Base-by-base conservation (phyloP, 2,329 filamentous ascomycete species). In the Colletotrichum spaethianum region DNA sequence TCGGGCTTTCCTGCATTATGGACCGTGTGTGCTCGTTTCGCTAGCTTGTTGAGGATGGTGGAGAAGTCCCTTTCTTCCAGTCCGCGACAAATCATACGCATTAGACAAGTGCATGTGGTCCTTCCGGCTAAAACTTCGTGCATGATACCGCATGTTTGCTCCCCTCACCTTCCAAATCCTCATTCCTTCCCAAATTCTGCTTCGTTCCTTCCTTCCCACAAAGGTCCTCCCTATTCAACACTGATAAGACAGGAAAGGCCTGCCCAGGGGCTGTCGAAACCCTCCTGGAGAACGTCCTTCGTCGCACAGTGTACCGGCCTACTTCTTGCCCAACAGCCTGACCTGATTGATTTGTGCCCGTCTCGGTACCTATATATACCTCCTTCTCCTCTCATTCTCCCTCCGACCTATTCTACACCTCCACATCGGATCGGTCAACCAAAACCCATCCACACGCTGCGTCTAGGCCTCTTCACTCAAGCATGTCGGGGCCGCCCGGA, bases 401-500 rank as follows among this genome's bases (percentile, higher is more conserved):
- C 18, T 44, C 18, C 3, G 7, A 14, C 6, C 64, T 33, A 23
- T 31, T 50, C 0, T 42, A 12, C 26, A 20, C 42, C 56, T 20
- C 11, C 23, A 68, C 42, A 57, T 64, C 66, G 66, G 59, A 56
- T 50, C 40, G 59, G 60, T n/a, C 31, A n/a, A 18, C 59, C 55
- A 26, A 36, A 40, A 12, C 50, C 50, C 66, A 63, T 56, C 55
- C 66, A 14, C 59, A 57, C 26, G 65, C 33, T 33, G 52, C 52
- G 61, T 69, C 67, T 52, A 26, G 52, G 33, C 26, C 59, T 42
- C 60, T 57, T 64, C 52, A 31, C n/a, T 69, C 59, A 69, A 18
- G 60, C 53, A 52, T 50, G 60, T 16, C 33, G 60, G 60, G 59
- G 60, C 60, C 60, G 26, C 28, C 6, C 14, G 20, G 9, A 50